Evolutionary conservation across 1,139 yeast species (phyloP).

Genomic region (Suzukiozyma palmioleophila): DNA sequence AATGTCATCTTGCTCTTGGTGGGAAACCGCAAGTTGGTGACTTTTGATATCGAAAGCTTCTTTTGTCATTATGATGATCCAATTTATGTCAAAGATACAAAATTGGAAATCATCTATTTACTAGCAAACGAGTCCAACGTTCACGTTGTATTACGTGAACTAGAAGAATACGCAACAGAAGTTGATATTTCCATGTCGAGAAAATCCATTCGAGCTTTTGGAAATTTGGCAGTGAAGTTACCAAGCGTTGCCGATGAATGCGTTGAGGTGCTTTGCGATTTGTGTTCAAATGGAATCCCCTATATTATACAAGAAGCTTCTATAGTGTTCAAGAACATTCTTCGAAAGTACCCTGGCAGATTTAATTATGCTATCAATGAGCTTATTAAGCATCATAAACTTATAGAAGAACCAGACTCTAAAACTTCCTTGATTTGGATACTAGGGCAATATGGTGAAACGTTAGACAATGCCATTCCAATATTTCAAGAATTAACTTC

Average conservation of each 20-base stretch:
- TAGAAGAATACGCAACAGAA: slow-evolving; percentile 83
- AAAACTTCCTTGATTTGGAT: slow-evolving; percentile 82
- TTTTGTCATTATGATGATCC: slow-evolving; percentile 85
- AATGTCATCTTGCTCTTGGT: slow-evolving; percentile 74
- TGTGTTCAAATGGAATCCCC: slow-evolving; percentile 63
- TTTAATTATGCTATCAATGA: slow-evolving; percentile 37
- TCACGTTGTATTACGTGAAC: slow-evolving; percentile 61
- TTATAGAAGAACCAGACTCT: slow-evolving; percentile 73
- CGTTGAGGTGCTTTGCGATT: slow-evolving; percentile 56
- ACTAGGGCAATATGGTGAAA: slow-evolving; percentile 63
- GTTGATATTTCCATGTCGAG: slow-evolving; percentile 82
- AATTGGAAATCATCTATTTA: slow-evolving; percentile 78
- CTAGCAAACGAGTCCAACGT: slow-evolving; percentile 67
- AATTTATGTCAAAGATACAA: slow-evolving; percentile 83
- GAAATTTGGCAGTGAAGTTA: slow-evolving; percentile 79
- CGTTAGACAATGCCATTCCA: slow-evolving; percentile 43
- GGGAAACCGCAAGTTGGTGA: slow-evolving; percentile 58
- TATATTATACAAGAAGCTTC: slow-evolving; percentile 80
- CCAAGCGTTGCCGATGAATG: slow-evolving; percentile 54
- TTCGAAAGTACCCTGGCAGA: slow-evolving; percentile 65
- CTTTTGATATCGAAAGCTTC: slow-evolving; percentile 69
- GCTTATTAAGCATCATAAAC: slow-evolving; percentile 39
- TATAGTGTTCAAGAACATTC: slow-evolving; percentile 69
- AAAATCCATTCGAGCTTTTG: slow-evolving; percentile 85
- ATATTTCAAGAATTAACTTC: slow-evolving; percentile 44